Evolutionary conservation across 495 filamentous ascomycete species (phyloP), one percentile per base, ranked within the genome.

Genomic region (Aspergillus wentii): DNA sequence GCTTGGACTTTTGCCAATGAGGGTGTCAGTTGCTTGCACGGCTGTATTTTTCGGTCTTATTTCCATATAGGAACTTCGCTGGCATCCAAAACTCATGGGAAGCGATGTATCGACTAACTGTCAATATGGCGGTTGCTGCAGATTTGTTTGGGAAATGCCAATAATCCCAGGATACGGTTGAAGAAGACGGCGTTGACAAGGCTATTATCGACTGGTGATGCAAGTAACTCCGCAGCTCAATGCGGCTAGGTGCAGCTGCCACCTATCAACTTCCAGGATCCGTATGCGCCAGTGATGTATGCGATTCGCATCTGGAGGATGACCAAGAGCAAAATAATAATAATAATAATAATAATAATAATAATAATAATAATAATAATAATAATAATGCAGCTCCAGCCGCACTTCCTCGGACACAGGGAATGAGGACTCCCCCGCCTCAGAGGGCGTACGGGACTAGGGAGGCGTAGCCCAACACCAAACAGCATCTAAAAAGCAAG

Each of bases 181-280:
- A 38, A 35, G 27, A 37, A 33, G 41, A 16, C 28, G 21, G 41
- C 29, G 35, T 20, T 17, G 17, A 19, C 5, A 27, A 32, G 7
- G 22, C 15, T 33, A 30, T 45, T 35, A 26, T 29, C 38, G 38
- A 27, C 43, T 44, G 20, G 33, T 38, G 46, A 30, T 41, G 25
- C 47, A 18, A 41, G 47, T 45, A 41, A 38, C 47, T 45, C 39
- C 34, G 47, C 42, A 45, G 34, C 15, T 43, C 22, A 33, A 49
- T 47, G 40, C 51, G 51, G 51, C 43, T 49, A 47, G 44, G 45
- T 53, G 49, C 44, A 53, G 45, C 41, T 43, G 42, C 49, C 43
- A 37, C 41, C 40, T 49, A 41, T 39, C 47, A 47, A 39, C 33
- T 40, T 39, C 46, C 43, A 47, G 43, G 46, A 38, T 48, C 38